Conservation (phyloP, 345 rosid species). For the Tarenaya hassleriana region DNA sequence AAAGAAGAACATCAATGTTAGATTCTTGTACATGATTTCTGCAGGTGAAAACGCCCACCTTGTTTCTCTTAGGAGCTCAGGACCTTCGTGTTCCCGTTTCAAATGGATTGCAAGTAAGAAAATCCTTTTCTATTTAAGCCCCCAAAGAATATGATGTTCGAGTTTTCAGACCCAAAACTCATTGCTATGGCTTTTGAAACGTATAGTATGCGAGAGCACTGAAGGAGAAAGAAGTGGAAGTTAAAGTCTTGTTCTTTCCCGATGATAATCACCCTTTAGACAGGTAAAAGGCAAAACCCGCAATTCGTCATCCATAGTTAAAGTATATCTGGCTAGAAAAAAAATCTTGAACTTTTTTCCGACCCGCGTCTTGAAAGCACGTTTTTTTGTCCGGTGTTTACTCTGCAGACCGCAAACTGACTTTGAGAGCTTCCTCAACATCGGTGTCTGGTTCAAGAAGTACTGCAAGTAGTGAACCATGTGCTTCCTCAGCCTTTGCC, state of each 20-base stretch:
- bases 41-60: conserved; percentile 88
- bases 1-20: too few relatives aligned
- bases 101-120: conserved; percentile 74
- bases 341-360: not conserved
- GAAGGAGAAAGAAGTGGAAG: conserved; percentile 73
- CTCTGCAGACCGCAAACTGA: conserved; percentile 76
- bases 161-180: too few relatives aligned
- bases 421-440: conserved; percentile 72
- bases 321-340: not conserved
- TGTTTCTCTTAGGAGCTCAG: conserved; percentile 70
- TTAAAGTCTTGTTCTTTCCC: conserved; percentile 64
- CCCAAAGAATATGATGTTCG: too few relatives aligned
- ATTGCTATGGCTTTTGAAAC: too few relatives aligned
- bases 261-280: conserved; percentile 65
- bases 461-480: conserved; percentile 39
- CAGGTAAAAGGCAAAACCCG: conserved; percentile 36
- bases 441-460: conserved; percentile 81
- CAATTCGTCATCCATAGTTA: conserved; percentile 3
- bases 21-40: not conserved
- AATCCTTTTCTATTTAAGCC: too few relatives aligned
- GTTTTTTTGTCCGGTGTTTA: conserved; percentile 17
- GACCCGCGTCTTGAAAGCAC: not conserved
- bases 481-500: not conserved
- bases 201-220: conserved; percentile 40
- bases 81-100: conserved; percentile 90